Evolutionary conservation across 192 early-diverging fungal species (phyloP).

Genomic region (Entomortierella chlamydospora): DNA sequence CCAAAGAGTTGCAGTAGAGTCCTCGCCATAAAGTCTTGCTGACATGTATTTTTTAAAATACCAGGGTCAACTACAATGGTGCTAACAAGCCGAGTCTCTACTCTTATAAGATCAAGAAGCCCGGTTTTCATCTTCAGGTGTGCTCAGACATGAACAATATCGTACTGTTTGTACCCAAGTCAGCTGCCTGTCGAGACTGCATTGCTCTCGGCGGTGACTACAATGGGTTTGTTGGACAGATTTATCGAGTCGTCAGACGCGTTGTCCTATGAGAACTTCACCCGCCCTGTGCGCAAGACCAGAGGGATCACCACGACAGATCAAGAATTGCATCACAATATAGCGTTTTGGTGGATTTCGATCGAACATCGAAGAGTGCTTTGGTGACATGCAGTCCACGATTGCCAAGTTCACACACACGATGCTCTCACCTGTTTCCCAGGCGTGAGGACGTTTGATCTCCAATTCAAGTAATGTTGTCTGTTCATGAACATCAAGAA

Average conservation of each 20-base stretch:
- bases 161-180: no score
- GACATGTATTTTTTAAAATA: no score
- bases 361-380: background rate
- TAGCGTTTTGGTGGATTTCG: background rate
- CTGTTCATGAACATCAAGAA: conserved; percentile 1
- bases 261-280: background rate
- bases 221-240: background rate
- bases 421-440: background rate
- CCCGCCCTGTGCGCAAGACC: background rate
- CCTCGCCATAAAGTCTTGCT: no score
- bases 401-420: background rate
- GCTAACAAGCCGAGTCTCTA: no score
- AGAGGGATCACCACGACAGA: background rate
- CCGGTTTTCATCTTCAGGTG: no score
- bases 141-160: no score
- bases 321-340: background rate
- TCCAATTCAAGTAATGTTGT: background rate
- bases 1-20: no score
- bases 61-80: no score
- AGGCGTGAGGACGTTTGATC: background rate
- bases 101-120: no score
- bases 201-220: background rate
- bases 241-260: background rate
- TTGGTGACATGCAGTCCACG: background rate
- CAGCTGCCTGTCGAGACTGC: no score